These are phyloP conservation scores for Trametes cinnabarina DNA, from an alignment of 768 basidiomycete species.

Conservation along the genomic window DNA sequence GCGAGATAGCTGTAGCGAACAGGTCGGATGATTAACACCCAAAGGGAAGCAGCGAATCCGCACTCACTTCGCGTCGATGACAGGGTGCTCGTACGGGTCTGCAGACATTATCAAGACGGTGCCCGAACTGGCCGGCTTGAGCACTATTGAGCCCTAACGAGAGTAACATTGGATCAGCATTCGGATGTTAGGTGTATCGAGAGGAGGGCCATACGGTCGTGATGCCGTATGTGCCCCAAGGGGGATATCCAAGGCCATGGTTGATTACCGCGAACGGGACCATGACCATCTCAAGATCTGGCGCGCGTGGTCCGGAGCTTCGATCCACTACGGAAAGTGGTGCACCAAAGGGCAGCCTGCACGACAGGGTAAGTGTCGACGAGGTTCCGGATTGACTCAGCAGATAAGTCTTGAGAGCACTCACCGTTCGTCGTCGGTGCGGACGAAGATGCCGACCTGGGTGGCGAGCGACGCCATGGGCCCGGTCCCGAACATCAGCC, in stretches of 20 bases:
- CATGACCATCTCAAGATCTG: conserved; percentile 16
- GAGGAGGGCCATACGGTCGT: not conserved
- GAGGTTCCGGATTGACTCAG: too few species aligned
- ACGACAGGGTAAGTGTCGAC: not conserved
- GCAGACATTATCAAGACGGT: conserved; percentile 23
- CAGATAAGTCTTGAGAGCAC: not conserved
- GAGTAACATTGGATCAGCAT: not conserved
- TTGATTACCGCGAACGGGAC: conserved; percentile 11
- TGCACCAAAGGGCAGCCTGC: conserved; percentile 1
- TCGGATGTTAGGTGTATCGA: too few species aligned
- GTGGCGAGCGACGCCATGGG: conserved; percentile 5
- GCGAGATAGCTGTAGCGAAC: conserved; percentile 15
- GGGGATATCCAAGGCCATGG: not conserved
- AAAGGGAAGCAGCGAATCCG: too few species aligned
- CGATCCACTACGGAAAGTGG: not conserved
- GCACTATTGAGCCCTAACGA: not conserved
- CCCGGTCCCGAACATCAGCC: conserved; percentile 9
- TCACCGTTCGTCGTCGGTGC: conserved; percentile 16
- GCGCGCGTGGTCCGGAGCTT: conserved; percentile 13
- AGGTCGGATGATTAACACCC: too few species aligned
- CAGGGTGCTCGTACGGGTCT: conserved; percentile 24
- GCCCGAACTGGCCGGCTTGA: conserved; percentile 15
- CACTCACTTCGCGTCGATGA: conserved; percentile 30
- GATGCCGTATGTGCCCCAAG: conserved; percentile 5
- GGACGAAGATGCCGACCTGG: conserved; percentile 11